Evolutionary conservation across 2,329 filamentous ascomycete genomes (phyloP), one percentile per base, ranked within the genome.

Genomic region (Trichoderma atroviride): DNA sequence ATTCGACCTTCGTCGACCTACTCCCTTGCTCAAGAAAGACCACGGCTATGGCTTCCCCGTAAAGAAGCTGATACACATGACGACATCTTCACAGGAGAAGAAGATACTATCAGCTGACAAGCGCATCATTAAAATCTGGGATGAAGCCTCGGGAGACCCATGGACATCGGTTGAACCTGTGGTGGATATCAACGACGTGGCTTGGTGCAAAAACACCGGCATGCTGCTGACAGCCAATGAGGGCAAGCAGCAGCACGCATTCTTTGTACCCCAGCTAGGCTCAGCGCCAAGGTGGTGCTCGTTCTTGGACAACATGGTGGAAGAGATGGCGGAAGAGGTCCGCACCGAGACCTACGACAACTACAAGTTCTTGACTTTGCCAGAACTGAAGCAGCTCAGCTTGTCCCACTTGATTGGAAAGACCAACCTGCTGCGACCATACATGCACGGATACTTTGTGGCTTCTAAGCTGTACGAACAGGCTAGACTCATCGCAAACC

Each of bases 381-480:
- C 92, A 55, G 94, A 99, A 79, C 85, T 99, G 65, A 92, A 92
- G 75, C 88, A 91, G 43, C 87, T 99, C 73, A 96, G 93, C 78
- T 81, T 99, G 76, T 91, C 92, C 65, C 95, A 98, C 78, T 85
- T 99, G 59, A 87, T 99, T 69, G 95, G 95, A 73, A 94, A 93
- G 75, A 97, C 94, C 33, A 96, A 92, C 76, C 83, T 98, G 24
- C 84, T 99, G 52, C 88, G 95, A 56, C 96, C 96, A 55, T 99
- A 99, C 78, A 99, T 99, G 96, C 96, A 99, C 79, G 96, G 96
- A 74, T 98, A 96, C 85, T 99, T 99, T 82, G 94, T 99, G 60
- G 93, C 92, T 43, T 95, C 96, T 75, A 93, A 94, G 76, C 82
- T 99, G 31, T 98, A 99, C 79, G 96, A 99, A 78, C 94, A 99